Base-by-base conservation (phyloP, 139 green algal genomes). In the Coelastrella sp. region DNA sequence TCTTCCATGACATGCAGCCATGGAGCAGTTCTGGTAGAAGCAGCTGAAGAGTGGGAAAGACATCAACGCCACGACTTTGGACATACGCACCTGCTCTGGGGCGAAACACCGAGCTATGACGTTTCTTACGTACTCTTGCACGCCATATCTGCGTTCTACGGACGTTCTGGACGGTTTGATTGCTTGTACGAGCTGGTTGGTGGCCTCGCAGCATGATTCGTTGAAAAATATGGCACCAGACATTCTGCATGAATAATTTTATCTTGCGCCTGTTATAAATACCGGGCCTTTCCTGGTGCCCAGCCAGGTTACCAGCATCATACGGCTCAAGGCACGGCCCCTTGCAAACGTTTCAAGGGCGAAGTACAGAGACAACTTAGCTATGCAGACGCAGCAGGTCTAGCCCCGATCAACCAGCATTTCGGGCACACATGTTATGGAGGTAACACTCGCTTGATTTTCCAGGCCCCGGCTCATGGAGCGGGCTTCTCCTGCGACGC, bases 31-130 rank as follows among this genome's bases (percentile, higher is more conserved):
- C n/a, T n/a, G n/a, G n/a, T n/a, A n/a, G n/a, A n/a, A 21, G 34
- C 32, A 43, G 64, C 21, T 75, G 38, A 19, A 75, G 37, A 15
- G 27, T 53, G 59, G 30, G 53, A 64, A 64, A 19, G 30, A 27
- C 19, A 64, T 27, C 6, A 64, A 64, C 53, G 53, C 53, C 53
- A 5, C 6, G 17, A 32, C 19, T 64, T 27, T 27, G 3, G 4
- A 3, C 6, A 6, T 25, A 25, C 78, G 23, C 13, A 77, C 80
- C 34, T 91, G 78, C n/a, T 90, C 83, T 13, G 79, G 77, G 17
- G 35, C 23, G 67, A 93, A 93, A 35, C 86, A 91, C 13, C 74
- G 81, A n/a, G 50, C 59, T 21, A 93, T 89, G 21, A 92, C 35
- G 15, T 41, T 51, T 32, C 79, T 72, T 7, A 92, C 87, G 53